These are phyloP conservation scores for Sporothrix protearum DNA, from an alignment of 2,329 filamentous ascomycete genomes.

Conservation along the genomic window DNA sequence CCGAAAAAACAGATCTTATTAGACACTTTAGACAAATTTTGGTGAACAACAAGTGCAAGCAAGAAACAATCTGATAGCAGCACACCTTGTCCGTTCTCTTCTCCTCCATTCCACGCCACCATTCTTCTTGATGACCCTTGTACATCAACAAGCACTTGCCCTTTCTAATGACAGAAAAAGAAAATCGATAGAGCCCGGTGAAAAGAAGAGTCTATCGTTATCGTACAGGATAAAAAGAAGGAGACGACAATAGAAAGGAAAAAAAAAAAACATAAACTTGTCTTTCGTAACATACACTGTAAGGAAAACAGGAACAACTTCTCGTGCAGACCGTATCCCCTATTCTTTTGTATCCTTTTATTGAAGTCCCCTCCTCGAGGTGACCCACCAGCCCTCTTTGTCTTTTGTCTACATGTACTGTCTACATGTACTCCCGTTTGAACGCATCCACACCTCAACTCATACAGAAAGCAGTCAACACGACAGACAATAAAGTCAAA, in stretches of 20 bases:
- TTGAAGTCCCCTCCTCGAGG: not conserved
- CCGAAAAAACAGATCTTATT: not conserved
- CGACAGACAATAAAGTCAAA: not conserved
- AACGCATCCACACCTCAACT: not conserved
- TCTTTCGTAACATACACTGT: not conserved
- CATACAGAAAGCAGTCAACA: conserved; percentile 1
- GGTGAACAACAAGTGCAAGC: not conserved
- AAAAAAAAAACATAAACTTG: not conserved
- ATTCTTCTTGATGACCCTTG: not conserved
- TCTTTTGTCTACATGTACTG: not conserved
- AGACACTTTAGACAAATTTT: not conserved
- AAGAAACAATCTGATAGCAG: not conserved
- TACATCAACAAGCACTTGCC: not conserved
- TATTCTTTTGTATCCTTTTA: not conserved
- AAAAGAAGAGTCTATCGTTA: not conserved
- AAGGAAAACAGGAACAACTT: not conserved
- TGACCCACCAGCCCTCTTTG: not conserved
- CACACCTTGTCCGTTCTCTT: not conserved
- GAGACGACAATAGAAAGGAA: not conserved
- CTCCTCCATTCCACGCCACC: not conserved
- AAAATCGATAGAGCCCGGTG: not conserved
- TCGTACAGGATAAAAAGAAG: not conserved
- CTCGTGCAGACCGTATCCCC: not conserved
- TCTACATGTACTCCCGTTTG: too few species aligned
- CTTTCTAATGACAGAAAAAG: not conserved